Percentiles rank a stretch among this genome's conserved stretches.
Evolutionary conservation across 1,284 basidiomycete genomes (phyloP).

Genomic region (Leccinum solheimii): DNA sequence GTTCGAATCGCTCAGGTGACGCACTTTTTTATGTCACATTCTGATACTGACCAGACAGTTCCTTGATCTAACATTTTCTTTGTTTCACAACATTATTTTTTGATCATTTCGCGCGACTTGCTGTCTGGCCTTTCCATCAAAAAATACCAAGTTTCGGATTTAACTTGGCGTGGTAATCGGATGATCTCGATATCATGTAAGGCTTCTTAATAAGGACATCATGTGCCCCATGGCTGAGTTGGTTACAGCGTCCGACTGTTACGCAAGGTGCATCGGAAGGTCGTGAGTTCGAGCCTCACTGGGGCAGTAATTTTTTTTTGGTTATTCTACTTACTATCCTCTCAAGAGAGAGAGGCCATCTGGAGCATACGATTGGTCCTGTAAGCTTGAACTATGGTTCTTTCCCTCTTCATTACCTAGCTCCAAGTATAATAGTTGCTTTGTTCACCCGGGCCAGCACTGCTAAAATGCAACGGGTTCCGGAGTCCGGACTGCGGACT

Average conservation of each 20-base stretch:
- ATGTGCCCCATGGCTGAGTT: constrained; percentile 77
- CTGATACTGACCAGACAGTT: neutral
- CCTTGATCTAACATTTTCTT: neutral
- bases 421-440: no score
- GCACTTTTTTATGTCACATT: constrained; percentile 23
- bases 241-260: constrained; percentile 84
- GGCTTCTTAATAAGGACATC: no score
- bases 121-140: neutral
- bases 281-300: constrained; percentile 75
- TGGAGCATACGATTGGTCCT: no score
- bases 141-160: neutral
- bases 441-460: no score
- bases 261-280: constrained; percentile 56
- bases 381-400: no score
- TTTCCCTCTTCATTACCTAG: no score
- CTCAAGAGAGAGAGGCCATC: no score
- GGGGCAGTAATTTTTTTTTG: constrained; percentile 47
- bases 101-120: neutral
- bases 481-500: no score
- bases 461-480: no score
- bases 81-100: neutral
- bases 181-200: neutral
- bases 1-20: constrained; percentile 89
- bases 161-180: no score
- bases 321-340: no score